A percentile compares a stretch with the other conserved stretches of the same genome.
Evolutionary conservation across 2,329 filamentous ascomycete species (phyloP).

Genomic region (Ambrosiella beaveri): DNA sequence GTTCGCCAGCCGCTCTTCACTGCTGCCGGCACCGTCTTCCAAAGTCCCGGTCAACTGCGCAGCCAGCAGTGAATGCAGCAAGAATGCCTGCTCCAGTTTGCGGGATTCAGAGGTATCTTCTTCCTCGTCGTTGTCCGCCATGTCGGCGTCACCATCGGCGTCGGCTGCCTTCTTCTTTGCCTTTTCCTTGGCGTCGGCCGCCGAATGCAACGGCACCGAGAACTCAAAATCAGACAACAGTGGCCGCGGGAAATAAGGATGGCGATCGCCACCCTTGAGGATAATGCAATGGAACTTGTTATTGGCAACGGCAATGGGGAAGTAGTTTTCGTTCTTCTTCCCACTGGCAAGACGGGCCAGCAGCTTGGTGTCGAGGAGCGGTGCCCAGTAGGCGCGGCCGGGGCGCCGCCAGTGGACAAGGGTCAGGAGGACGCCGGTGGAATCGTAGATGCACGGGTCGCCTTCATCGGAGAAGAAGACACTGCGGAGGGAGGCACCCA

Average conservation of each 20-base stretch:
- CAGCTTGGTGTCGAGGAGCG: slow-evolving; percentile 74
- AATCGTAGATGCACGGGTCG: slow-evolving; percentile 94
- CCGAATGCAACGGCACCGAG: slow-evolving; percentile 49
- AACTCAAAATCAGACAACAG: slow-evolving; percentile 90
- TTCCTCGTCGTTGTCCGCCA: slow-evolving; percentile 19
- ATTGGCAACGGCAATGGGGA: slow-evolving; percentile 83
- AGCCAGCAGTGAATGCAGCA: slow-evolving; percentile 55
- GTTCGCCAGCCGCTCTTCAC: slow-evolving; percentile 31
- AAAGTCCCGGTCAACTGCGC: slow-evolving; percentile 62
- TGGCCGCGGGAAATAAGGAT: slow-evolving; percentile 83
- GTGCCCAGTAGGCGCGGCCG: slow-evolving; percentile 78
- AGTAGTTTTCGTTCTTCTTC: slow-evolving; percentile 78
- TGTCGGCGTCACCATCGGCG: slow-evolving; percentile 21
- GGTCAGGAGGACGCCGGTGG: slow-evolving; percentile 71
- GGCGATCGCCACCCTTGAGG: slow-evolving; percentile 82
- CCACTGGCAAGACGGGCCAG: slow-evolving; percentile 69
- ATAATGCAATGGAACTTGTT: slow-evolving; percentile 97
- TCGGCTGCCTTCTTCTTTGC: slow-evolving; percentile 18
- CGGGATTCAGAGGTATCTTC: slow-evolving; percentile 30
- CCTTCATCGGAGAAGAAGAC: slow-evolving; percentile 87
- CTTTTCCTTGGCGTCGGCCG: slow-evolving; percentile 17
- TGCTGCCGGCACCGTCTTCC: slow-evolving; percentile 38
- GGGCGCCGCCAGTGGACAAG: slow-evolving; percentile 79
- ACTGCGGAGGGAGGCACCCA: slow-evolving; percentile 54
- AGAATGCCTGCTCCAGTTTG: slow-evolving; percentile 62